Base-by-base conservation (phyloP, 148 eudicot species). In the Silene latifolia region DNA sequence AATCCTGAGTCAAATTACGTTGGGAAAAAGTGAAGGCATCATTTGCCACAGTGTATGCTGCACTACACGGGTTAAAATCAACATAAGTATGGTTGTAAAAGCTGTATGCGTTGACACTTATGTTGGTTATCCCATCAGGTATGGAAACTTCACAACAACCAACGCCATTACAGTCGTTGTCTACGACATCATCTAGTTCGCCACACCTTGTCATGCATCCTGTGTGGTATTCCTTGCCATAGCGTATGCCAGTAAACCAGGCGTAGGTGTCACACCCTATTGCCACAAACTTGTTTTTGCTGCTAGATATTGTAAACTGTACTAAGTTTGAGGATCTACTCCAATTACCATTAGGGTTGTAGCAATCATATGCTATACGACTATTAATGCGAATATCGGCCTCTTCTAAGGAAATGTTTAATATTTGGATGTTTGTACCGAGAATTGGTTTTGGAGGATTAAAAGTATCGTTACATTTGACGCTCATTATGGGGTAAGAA, bases 131-230 rank as follows among this genome's bases (percentile, higher is more conserved):
- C 4, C 59, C 83, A 12, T 71, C 73, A 0, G 83, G 79, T 15
- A 80, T 62, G 0, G 67, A 59, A 51, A 63, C 70, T 5, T 71
- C 24, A 25, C 83, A 80, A 18, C 83, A 80, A 2, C 83, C 83
- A 10, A 67, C 53, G 19, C 83, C 83, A 1, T 77, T 71, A 19
- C 83, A 80, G 0, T 13, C 27, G 2, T 12, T 19, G 6, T 67
- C 27, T 10, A 21, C 21, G 0, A 76, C 73, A 19, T 76, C 73
- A 7, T 59, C 35, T 3, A 68, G 39, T 5, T 24, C 24, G 1
- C 15, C 4, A 27, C 79, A 76, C 13, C 0, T 44, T 4, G 79
- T 76, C 73, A 76, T 76, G 20, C 79, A 76, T 10, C 79, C 79
- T 20, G 79, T 68, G 4, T 10, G 0, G 60, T 76, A 76, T 14